Conservation (phyloP, 345 rosid genomes). For the Populus alba region DNA sequence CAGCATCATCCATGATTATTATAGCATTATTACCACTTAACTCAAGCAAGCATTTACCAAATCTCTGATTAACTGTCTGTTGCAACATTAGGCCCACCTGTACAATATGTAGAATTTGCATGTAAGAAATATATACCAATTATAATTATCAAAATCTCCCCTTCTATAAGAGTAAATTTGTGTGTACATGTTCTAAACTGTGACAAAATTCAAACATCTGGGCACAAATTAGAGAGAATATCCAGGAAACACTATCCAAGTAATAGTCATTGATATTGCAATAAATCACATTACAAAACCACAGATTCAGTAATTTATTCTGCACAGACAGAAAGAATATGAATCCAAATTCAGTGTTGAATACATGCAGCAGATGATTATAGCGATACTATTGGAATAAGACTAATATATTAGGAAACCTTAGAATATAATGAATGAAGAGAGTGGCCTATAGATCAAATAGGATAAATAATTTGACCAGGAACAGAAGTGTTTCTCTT, state of each 20-base stretch:
- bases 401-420: background rate
- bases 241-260: background rate
- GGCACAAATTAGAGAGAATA: background rate
- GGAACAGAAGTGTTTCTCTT: background rate
- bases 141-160: background rate
- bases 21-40: constrained; percentile 96
- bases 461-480: background rate
- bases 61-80: constrained; percentile 74
- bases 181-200: background rate
- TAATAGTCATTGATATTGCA: background rate
- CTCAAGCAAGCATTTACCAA: constrained; percentile 91
- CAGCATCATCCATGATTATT: constrained; percentile 91
- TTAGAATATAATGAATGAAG: background rate
- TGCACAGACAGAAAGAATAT: background rate
- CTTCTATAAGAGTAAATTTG: background rate
- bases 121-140: background rate
- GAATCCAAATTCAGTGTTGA: background rate
- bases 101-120: background rate
- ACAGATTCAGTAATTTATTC: background rate
- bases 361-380: background rate
- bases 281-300: background rate
- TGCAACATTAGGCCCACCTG: constrained; percentile 87
- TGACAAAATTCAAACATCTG: background rate
- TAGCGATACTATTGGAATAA: background rate
- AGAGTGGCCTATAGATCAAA: background rate